phyloP scores from a whole-genome alignment of 257 asterid genomes.

The Nicotiana attenuata region DNA sequence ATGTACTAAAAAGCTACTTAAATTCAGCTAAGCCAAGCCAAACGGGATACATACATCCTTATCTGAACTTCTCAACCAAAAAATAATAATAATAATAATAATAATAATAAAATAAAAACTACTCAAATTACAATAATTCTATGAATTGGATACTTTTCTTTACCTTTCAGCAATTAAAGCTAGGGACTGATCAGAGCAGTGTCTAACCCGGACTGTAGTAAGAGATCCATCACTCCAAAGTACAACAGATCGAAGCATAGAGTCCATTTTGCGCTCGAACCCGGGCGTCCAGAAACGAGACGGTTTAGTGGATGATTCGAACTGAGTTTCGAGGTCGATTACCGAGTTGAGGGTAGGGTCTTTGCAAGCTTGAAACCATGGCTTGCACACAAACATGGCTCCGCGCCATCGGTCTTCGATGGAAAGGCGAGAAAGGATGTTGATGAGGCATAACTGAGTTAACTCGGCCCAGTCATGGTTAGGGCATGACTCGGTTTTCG shows the following conservation, averaged over 20 bases:
- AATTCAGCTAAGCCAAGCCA: too few species aligned
- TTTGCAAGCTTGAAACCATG: slow-evolving; percentile 65
- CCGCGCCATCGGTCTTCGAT: slow-evolving; percentile 61
- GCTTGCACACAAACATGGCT: slow-evolving; percentile 61
- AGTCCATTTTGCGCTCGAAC: slow-evolving; percentile 64
- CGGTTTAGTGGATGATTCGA: slow-evolving; percentile 42
- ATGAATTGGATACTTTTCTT: too few species aligned
- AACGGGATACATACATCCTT: too few species aligned
- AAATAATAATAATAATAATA: too few species aligned
- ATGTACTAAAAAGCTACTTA: too few species aligned
- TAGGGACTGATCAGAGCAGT: slow-evolving; percentile 74
- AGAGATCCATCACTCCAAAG: slow-evolving; percentile 58
- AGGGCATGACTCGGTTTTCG: slow-evolving; percentile 10
- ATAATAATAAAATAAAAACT: too few species aligned
- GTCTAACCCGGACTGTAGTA: slow-evolving; percentile 60
- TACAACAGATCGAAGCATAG: slow-evolving; percentile 62
- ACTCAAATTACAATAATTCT: too few species aligned
- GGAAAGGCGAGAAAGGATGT: slow-evolving; percentile 64
- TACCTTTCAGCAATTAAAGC: slow-evolving; percentile 61
- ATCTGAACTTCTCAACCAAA: too few species aligned
- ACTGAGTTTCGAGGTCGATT: slow-evolving; percentile 49
- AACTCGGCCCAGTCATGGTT: slow-evolving; percentile 54
- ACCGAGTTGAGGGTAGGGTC: slow-evolving; percentile 66
- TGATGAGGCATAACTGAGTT: slow-evolving; percentile 73
- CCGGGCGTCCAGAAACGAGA: slow-evolving; percentile 63